A percentile compares a stretch with the other conserved stretches of the same genome.
These are phyloP conservation scores for Apodospora peruviana DNA, from an alignment of 495 filamentous ascomycete genomes.

Conservation along the genomic window DNA sequence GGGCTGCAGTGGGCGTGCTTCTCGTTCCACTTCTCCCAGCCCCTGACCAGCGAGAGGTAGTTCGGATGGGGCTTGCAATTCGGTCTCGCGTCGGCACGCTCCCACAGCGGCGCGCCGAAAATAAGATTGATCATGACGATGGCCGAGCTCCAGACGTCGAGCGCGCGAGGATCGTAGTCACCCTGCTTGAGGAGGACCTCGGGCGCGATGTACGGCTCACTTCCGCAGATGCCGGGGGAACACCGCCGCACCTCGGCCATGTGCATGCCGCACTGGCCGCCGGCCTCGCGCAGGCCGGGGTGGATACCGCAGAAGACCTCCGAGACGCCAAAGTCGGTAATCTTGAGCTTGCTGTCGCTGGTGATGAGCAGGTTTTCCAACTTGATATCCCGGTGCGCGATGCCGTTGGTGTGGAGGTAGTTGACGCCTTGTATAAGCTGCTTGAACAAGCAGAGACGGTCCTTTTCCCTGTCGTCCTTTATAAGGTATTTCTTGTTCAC, in stretches of 20 bases:
- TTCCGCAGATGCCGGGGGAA: constrained; percentile 68
- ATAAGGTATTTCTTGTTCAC: constrained; percentile 58
- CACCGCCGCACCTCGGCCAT: constrained; percentile 62
- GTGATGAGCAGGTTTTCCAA: constrained; percentile 71
- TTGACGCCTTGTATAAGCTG: constrained; percentile 66
- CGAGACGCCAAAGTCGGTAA: constrained; percentile 75
- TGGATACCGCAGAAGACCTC: constrained; percentile 72
- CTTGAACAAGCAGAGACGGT: constrained; percentile 75
- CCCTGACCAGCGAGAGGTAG: constrained; percentile 54
- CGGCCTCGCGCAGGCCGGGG: constrained; percentile 59
- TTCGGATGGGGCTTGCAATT: constrained; percentile 21
- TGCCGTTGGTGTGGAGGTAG: constrained; percentile 64
- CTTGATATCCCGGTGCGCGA: constrained; percentile 80
- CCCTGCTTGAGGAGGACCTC: constrained; percentile 62
- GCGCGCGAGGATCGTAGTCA: constrained; percentile 65
- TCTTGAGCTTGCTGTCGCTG: constrained; percentile 65
- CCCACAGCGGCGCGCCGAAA: constrained; percentile 61
- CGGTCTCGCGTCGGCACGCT: constrained; percentile 40
- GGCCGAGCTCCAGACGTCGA: constrained; percentile 76
- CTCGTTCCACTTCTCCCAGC: constrained; percentile 56
- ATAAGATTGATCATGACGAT: constrained; percentile 66
- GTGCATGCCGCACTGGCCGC: constrained; percentile 58
- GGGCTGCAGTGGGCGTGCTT: constrained; percentile 35
- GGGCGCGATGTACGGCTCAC: constrained; percentile 70
- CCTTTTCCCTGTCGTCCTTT: constrained; percentile 54